These are phyloP conservation scores for Porcisia hertigi DNA, from an alignment of 208 protist genomes.

Conservation along the genomic window DNA sequence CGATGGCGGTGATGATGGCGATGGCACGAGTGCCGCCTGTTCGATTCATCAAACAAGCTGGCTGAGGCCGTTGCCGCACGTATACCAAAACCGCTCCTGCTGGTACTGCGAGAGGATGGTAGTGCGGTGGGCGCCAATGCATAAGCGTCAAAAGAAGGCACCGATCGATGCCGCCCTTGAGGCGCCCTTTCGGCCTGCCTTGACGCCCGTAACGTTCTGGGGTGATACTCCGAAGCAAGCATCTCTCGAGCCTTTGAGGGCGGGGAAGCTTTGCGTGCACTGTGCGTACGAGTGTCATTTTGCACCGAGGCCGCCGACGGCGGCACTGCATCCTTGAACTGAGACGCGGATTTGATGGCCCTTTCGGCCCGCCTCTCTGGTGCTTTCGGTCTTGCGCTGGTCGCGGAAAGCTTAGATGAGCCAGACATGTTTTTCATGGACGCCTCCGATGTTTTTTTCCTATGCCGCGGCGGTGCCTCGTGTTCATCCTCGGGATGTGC, in stretches of 20 bases:
- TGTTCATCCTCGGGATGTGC: neutral
- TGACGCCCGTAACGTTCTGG: neutral
- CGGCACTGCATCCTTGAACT: neutral
- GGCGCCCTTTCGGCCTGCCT: neutral
- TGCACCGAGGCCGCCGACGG: neutral
- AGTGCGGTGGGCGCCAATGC: neutral
- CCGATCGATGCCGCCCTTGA: neutral
- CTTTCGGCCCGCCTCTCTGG: neutral
- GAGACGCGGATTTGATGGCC: neutral
- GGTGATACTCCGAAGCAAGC: neutral
- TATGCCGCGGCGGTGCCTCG: neutral
- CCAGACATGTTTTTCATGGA: neutral
- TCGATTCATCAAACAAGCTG: neutral
- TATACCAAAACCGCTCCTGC: neutral
- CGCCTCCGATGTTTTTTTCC: neutral
- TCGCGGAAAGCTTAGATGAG: neutral
- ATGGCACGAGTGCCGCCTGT: neutral
- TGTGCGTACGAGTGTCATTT: neutral
- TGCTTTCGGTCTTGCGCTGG: neutral
- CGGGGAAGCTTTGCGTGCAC: neutral
- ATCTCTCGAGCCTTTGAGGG: neutral
- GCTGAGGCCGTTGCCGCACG: no score
- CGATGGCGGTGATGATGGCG: neutral
- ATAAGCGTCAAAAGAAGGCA: neutral
- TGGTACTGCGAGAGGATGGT: neutral